These are phyloP conservation scores for Pelargonium myrrhifolium DNA, from an alignment of 441 rosid species.

Conservation along the genomic window DNA sequence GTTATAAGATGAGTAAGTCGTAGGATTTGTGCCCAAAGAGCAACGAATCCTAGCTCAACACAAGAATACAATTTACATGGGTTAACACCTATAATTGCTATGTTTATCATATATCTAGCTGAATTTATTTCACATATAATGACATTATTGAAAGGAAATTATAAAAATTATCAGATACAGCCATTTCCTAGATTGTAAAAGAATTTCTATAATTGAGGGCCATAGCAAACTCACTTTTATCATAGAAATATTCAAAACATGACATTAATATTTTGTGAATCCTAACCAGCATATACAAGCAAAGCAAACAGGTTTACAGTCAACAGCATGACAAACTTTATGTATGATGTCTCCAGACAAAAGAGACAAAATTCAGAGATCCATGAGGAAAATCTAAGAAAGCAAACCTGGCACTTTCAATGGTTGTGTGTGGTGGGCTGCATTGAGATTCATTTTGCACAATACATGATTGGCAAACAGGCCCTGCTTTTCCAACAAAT, in stretches of 20 bases:
- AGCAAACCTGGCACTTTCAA: slow-evolving; percentile 38
- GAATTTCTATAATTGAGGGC: not conserved
- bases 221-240: too few relatives aligned
- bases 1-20: not conserved
- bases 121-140: not conserved
- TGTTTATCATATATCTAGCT: not conserved
- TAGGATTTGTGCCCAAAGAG: not conserved
- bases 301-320: too few relatives aligned
- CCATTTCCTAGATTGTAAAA: not conserved
- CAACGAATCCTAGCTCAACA: not conserved
- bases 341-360: not conserved
- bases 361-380: slow-evolving; percentile 5
- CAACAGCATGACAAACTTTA: not conserved
- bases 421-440: slow-evolving; percentile 27
- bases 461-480: slow-evolving; percentile 64
- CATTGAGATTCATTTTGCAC: slow-evolving; percentile 43
- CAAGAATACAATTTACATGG: not conserved
- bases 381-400: slow-evolving; percentile 8
- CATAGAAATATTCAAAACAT: too few relatives aligned
- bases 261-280: too few relatives aligned
- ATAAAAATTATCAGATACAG: not conserved
- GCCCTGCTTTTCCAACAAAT: slow-evolving; percentile 65
- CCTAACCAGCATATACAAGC: too few relatives aligned
- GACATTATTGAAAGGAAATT: too few relatives aligned
- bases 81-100: not conserved